Evolutionary conservation across 2,329 filamentous ascomycete species (phyloP).

Genomic region (Neurospora sp.): DNA sequence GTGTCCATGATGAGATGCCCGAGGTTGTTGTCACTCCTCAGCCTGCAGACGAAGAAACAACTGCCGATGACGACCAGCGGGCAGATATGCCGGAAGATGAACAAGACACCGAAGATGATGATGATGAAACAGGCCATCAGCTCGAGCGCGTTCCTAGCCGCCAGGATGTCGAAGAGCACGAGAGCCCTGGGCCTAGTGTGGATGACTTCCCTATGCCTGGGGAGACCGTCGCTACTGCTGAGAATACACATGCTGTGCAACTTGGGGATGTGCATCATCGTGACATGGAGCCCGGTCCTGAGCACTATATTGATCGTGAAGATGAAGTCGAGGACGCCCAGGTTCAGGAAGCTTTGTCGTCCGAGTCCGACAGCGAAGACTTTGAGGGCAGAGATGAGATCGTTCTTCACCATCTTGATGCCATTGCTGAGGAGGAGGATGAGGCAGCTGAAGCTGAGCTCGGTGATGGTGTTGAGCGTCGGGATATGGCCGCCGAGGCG

Average conservation of each 20-base stretch:
- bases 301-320: background rate
- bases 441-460: background rate
- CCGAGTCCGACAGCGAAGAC: background rate
- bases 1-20: too few species aligned
- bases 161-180: background rate
- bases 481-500: background rate
- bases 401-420: background rate
- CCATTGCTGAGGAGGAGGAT: background rate
- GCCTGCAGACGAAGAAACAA: too few species aligned
- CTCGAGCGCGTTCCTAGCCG: background rate
- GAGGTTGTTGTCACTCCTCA: too few species aligned
- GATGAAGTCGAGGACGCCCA: background rate
- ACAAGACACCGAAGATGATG: background rate
- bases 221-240: too few species aligned
- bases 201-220: background rate
- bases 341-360: background rate
- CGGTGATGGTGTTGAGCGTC: background rate
- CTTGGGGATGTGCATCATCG: background rate
- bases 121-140: background rate
- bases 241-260: background rate
- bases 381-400: background rate
- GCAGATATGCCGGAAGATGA: background rate
- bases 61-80: too few species aligned
- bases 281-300: background rate
- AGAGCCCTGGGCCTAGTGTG: background rate